These are phyloP conservation scores for Coffea canephora DNA, from an alignment of 257 asterid species.

Conservation along the genomic window DNA sequence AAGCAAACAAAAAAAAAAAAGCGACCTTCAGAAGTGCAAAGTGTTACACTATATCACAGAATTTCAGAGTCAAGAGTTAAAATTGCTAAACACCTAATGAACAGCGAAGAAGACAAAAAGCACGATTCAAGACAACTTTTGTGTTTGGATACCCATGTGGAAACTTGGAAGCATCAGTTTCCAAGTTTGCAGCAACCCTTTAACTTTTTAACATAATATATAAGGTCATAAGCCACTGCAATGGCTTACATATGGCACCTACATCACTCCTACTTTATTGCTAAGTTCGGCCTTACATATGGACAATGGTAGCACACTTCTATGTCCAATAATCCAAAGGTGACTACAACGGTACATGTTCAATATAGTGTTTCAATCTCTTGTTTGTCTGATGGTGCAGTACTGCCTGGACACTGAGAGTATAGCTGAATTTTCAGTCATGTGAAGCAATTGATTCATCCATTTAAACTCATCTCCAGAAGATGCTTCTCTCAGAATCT, in stretches of 20 bases:
- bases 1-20: background rate
- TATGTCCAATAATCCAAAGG: too few relatives aligned
- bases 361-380: too few relatives aligned
- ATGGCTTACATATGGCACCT: background rate
- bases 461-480: too few relatives aligned
- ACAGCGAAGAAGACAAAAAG: background rate
- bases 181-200: background rate
- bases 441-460: too few relatives aligned
- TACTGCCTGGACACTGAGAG: too few relatives aligned
- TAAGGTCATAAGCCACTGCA: constrained; percentile 4
- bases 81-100: background rate
- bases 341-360: too few relatives aligned
- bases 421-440: too few relatives aligned
- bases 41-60: background rate
- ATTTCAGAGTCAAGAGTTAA: background rate
- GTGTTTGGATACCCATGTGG: background rate
- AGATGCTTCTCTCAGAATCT: too few relatives aligned
- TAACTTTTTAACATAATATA: background rate
- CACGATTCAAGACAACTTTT: background rate
- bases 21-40: background rate
- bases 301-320: background rate
- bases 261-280: background rate
- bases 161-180: background rate
- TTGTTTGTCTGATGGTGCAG: too few relatives aligned
- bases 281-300: background rate